A percentile compares a stretch with the other conserved stretches of the same genome.
Conservation (phyloP, 768 basidiomycete genomes). For the Cystobasidiopsis lactophilus region DNA sequence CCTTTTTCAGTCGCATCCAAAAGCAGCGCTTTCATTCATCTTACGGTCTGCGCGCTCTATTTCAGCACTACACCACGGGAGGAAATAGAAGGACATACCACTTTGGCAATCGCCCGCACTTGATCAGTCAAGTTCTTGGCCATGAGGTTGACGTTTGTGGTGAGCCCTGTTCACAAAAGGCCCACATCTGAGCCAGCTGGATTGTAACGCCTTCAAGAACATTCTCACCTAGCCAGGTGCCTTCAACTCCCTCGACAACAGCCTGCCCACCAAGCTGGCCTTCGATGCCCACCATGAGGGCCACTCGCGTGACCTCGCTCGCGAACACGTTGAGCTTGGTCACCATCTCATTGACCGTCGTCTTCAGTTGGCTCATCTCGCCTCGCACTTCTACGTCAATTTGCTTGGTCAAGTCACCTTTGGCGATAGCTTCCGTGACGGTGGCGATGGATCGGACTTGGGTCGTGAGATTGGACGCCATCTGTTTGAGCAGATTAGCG, state of each 20-base stretch:
- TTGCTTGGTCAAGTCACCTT: conserved; percentile 29
- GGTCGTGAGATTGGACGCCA: conserved; percentile 26
- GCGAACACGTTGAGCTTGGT: conserved; percentile 68
- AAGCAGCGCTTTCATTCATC: too few relatives aligned
- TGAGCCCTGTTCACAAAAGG: too few relatives aligned
- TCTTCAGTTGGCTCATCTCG: conserved; percentile 31
- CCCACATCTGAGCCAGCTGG: too few relatives aligned
- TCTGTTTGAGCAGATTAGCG: conserved; percentile 23
- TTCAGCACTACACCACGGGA: too few relatives aligned
- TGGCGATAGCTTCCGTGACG: conserved; percentile 24
- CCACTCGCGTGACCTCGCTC: conserved; percentile 50
- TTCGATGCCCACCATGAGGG: conserved; percentile 29
- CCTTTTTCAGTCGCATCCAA: too few relatives aligned
- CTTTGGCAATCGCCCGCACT: conserved; percentile 11
- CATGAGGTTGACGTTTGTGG: conserved; percentile 26
- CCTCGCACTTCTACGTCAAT: conserved; percentile 32
- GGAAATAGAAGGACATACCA: too few relatives aligned
- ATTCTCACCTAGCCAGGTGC: conserved; percentile 41
- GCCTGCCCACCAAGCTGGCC: conserved; percentile 40
- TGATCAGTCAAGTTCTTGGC: conserved; percentile 26
- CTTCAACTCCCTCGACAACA: conserved; percentile 27
- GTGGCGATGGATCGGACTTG: conserved; percentile 26
- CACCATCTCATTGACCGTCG: conserved; percentile 33
- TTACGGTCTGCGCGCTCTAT: neutral
- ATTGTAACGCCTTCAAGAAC: conserved; percentile 22